These are phyloP conservation scores for Microglena sp. DNA, from an alignment of 139 green algal species.

Conservation along the genomic window DNA sequence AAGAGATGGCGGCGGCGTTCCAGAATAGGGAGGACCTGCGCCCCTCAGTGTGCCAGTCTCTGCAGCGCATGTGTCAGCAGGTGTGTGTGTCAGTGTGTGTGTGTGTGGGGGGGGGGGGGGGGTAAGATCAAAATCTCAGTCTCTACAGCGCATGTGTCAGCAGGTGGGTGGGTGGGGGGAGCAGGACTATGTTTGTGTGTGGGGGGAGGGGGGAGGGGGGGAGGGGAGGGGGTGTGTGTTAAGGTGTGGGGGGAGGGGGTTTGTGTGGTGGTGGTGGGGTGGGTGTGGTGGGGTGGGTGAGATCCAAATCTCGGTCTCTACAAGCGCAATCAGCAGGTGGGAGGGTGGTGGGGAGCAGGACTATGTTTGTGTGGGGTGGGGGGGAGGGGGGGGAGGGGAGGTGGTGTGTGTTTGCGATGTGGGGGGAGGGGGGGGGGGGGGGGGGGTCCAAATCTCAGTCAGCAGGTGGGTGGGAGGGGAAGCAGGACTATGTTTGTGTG, in stretches of 20 bases:
- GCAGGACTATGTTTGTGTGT: background rate
- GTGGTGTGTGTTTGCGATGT: background rate
- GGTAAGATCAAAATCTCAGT: no score
- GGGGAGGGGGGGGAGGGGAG: constrained; percentile 2
- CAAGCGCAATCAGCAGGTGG: no score
- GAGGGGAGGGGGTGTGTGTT: background rate
- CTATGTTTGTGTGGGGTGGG: background rate
- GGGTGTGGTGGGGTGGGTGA: no score
- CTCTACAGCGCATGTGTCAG: constrained; percentile 31
- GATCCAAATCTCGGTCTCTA: no score
- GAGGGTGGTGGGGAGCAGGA: no score
- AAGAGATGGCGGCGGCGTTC: constrained; percentile 49
- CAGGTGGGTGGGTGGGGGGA: constrained; percentile 14
- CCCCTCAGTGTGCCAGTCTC: constrained; percentile 37
- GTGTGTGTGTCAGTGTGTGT: no score
- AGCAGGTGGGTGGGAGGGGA: constrained; percentile 1
- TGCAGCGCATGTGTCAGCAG: constrained; percentile 33
- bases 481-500: no score
- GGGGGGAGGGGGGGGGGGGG: background rate
- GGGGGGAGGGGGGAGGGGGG: background rate
- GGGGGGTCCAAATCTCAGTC: no score
- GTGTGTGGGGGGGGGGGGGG: background rate
- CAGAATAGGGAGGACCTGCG: constrained; percentile 56
- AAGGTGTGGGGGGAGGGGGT: no score
- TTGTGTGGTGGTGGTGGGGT: background rate